phyloP scores from a whole-genome alignment of 148 eudicot genomes.

The Fagopyrum esculentum region DNA sequence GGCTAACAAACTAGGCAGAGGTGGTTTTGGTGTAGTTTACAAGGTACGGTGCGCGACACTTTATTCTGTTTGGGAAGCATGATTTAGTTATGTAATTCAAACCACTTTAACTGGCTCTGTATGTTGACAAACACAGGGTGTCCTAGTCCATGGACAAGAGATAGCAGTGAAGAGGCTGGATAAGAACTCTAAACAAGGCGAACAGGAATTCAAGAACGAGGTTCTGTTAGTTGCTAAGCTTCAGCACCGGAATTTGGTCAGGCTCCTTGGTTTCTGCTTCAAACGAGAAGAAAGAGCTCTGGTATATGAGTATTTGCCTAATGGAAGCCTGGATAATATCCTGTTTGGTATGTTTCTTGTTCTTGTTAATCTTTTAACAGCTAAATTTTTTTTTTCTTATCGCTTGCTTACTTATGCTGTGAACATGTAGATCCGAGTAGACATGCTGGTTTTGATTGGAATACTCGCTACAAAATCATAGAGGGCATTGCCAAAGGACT shows the following conservation, averaged over 20 bases:
- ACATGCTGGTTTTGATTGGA: conserved; percentile 19
- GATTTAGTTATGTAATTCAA: too few species aligned
- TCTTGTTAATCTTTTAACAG: not conserved
- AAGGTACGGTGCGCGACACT: not conserved
- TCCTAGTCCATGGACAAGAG: conserved; percentile 25
- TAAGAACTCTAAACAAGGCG: conserved; percentile 30
- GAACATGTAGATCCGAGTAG: conserved; percentile 14
- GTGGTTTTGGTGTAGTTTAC: conserved; percentile 8
- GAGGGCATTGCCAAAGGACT: conserved; percentile 26
- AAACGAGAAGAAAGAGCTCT: conserved; percentile 22
- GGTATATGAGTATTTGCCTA: conserved; percentile 20
- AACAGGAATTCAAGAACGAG: conserved; percentile 36
- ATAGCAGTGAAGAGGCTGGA: conserved; percentile 47
- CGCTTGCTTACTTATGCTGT: not conserved
- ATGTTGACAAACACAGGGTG: conserved; percentile 23
- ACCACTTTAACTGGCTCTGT: too few species aligned
- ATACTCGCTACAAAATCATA: conserved; percentile 25
- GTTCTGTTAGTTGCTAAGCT: conserved; percentile 34
- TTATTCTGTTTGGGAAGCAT: not conserved
- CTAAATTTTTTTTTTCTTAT: not conserved
- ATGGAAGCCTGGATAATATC: conserved; percentile 4
- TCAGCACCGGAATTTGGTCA: conserved; percentile 38
- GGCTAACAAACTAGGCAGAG: conserved; percentile 2
- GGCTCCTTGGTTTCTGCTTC: conserved; percentile 25
- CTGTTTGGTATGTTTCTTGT: conserved; percentile 11